Evolutionary conservation across 2,329 filamentous ascomycete species (phyloP).

Genomic region (Sarocladium oryzae): DNA sequence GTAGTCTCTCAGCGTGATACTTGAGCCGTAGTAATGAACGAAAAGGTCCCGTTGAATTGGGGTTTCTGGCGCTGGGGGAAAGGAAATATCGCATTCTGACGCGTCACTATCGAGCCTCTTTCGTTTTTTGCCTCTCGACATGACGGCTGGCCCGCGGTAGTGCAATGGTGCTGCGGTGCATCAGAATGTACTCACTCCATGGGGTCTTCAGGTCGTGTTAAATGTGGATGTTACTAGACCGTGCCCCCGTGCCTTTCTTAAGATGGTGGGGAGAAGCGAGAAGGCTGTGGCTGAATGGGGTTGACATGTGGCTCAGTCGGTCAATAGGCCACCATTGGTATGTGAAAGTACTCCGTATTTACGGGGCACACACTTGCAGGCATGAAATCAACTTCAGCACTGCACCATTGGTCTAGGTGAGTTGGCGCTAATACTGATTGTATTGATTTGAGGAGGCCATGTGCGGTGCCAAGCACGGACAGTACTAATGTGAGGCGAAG

Average conservation of each 20-base stretch:
- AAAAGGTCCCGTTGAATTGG: conserved; percentile 55
- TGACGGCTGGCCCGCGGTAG: conserved; percentile 12
- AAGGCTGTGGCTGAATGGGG: conserved; percentile 3
- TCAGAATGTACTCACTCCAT: background rate
- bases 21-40: conserved; percentile 57
- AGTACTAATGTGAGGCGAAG: too few relatives aligned
- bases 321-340: too few relatives aligned
- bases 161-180: background rate
- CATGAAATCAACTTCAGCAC: too few relatives aligned
- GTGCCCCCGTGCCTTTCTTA: too few relatives aligned
- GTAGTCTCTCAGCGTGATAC: conserved; percentile 65
- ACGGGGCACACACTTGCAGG: too few relatives aligned
- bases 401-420: too few relatives aligned
- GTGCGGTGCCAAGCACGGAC: too few relatives aligned
- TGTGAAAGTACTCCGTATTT: too few relatives aligned
- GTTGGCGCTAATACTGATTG: too few relatives aligned
- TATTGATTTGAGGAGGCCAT: too few relatives aligned
- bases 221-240: too few relatives aligned
- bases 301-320: conserved; percentile 2
- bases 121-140: conserved; percentile 22
- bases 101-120: conserved; percentile 19
- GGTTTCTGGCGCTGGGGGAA: conserved; percentile 11
- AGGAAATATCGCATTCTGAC: conserved; percentile 12
- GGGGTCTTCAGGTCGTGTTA: conserved; percentile 1
- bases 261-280: background rate